Base-by-base conservation (phyloP, 2,329 filamentous ascomycete genomes). In the Hypoxylon sp. region DNA sequence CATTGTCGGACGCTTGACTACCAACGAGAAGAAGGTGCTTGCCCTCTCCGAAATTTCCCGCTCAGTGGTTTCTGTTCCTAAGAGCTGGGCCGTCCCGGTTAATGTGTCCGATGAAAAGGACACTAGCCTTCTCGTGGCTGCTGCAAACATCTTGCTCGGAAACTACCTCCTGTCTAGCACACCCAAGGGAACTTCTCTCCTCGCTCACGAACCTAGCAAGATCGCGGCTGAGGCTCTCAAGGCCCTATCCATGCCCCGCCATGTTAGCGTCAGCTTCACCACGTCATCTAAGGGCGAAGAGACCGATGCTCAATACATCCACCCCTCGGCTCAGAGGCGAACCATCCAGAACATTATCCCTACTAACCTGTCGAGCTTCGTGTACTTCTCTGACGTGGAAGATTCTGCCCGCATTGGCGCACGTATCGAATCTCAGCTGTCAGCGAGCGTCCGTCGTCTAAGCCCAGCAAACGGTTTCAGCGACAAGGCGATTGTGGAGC, bases 121-220 rank as follows among this genome's bases (percentile, higher is more conserved):
- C 31, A 51, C 39, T 13, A 50, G 55, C 31, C 24, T 65, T 2
- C 56, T 68, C 13, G 39, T 59, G 22, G 37, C 51, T 42, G 54
- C 39, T n/a, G 61, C 65, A 26, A 63, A 63, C 26, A 31, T 61
- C n/a, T 29, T 68, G n/a, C 44, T 68, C 13, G 61, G 50, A 29
- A 19, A 51, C 29, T 61, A 39, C 46, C 55, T 68, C 37, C 42
- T 56, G 5, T 52, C 50, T 11, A 59, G 37, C 50, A 60, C 63
- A 1, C 51, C 61, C 6, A 63, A 51, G 29, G 55, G 55, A n/a
- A 65, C 55, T 11, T 48, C 52, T 11, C 56, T 68, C 19, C 66
- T 68, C 13, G 66, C 58, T 22, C 66, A 68, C 47, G 66, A 65
- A 42, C 62, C 66, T 11, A 48, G 35, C 37, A 46, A 26, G n/a